These are phyloP conservation scores for Quercus ilex DNA, from an alignment of 306 rosid genomes.

Conservation along the genomic window DNA sequence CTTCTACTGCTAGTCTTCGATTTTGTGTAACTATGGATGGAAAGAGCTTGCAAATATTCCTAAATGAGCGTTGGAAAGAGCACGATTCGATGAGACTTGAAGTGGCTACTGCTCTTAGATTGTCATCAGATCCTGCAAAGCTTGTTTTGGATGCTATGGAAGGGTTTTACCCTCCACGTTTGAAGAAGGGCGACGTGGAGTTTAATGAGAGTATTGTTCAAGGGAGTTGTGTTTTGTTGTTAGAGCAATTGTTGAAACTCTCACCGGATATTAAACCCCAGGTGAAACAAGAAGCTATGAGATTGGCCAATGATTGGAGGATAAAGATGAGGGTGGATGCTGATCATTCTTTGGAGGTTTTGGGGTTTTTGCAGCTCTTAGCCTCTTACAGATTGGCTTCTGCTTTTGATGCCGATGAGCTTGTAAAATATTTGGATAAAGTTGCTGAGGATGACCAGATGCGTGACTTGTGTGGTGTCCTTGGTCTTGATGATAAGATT, in stretches of 20 bases:
- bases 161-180: slow-evolving; percentile 33
- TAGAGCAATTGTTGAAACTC: slow-evolving; percentile 28
- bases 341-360: slow-evolving; percentile 24
- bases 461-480: slow-evolving; percentile 10
- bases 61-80: slow-evolving; percentile 28
- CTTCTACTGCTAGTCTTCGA: too few species aligned
- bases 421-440: neutral
- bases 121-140: slow-evolving; percentile 33
- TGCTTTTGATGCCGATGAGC: slow-evolving; percentile 27
- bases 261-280: slow-evolving; percentile 33
- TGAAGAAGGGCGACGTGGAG: slow-evolving; percentile 2
- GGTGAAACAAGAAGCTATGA: slow-evolving; percentile 35
- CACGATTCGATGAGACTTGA: slow-evolving; percentile 19
- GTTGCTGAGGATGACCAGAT: slow-evolving; percentile 31
- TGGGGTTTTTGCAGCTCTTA: slow-evolving; percentile 41
- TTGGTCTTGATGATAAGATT: too few species aligned
- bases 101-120: slow-evolving; percentile 22
- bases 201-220: slow-evolving; percentile 23
- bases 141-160: slow-evolving; percentile 40
- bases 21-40: slow-evolving; percentile 12
- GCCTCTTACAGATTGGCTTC: slow-evolving; percentile 35
- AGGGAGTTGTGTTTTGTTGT: slow-evolving; percentile 35
- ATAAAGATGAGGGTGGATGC: slow-evolving; percentile 15
- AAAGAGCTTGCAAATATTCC: slow-evolving; percentile 21
- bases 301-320: slow-evolving; percentile 43